These are phyloP conservation scores for Symmetrospora coprosmae DNA, from an alignment of 768 basidiomycete genomes.

Conservation along the genomic window DNA sequence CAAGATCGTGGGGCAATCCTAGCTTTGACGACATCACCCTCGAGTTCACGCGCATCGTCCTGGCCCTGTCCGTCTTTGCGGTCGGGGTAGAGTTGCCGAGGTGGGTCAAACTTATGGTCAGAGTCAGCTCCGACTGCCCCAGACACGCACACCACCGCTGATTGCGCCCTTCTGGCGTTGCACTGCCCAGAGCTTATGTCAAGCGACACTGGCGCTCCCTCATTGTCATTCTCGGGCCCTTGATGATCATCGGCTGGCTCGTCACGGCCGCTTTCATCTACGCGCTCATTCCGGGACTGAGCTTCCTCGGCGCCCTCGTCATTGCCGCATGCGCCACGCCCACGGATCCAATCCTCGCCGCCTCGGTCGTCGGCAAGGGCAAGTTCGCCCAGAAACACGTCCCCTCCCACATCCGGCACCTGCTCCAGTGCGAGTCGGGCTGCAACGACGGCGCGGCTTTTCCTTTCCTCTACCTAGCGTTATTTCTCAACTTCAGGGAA, in stretches of 20 bases:
- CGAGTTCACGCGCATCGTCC: conserved; percentile 78
- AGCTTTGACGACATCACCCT: conserved; percentile 60
- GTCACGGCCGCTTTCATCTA: conserved; percentile 75
- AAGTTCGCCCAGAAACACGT: conserved; percentile 98
- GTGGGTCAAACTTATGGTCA: conserved; percentile 27
- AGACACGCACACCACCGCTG: neutral
- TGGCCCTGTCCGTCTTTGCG: conserved; percentile 93
- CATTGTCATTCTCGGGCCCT: conserved; percentile 54
- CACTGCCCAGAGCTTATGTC: conserved; percentile 62
- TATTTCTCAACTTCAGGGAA: conserved; percentile 66
- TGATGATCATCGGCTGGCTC: conserved; percentile 74
- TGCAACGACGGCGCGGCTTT: conserved; percentile 97
- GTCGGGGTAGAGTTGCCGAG: conserved; percentile 91
- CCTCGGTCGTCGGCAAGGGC: conserved; percentile 72
- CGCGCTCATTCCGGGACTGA: conserved; percentile 73
- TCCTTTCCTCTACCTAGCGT: conserved; percentile 67
- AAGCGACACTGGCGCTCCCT: conserved; percentile 80
- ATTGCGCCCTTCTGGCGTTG: neutral
- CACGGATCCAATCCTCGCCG: conserved; percentile 85
- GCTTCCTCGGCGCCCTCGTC: conserved; percentile 74
- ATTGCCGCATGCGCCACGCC: conserved; percentile 52
- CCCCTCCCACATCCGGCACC: conserved; percentile 54
- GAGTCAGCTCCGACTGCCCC: neutral
- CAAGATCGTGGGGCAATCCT: conserved; percentile 27
- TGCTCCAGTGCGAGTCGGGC: conserved; percentile 75